Evolutionary conservation across 2,329 filamentous ascomycete species (phyloP).

Genomic region (Drechmeria coniospora): DNA sequence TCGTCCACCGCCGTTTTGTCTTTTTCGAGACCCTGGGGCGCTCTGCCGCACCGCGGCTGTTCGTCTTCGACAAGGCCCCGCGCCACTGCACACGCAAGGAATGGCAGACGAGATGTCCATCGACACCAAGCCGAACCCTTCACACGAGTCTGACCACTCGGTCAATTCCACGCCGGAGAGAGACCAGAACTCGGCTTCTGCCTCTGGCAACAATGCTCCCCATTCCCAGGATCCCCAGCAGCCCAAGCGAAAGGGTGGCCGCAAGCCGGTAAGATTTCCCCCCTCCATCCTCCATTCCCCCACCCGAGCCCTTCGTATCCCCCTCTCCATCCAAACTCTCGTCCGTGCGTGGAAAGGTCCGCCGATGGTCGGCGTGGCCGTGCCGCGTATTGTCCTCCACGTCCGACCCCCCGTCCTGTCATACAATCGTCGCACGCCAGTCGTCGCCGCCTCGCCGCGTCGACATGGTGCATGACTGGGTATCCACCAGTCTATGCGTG

Average conservation of each 20-base stretch:
- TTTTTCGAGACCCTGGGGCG: constrained; percentile 14
- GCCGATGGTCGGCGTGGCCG: too few species aligned
- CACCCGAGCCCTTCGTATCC: background rate
- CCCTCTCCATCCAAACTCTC: background rate
- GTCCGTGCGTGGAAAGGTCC: too few species aligned
- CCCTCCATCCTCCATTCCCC: constrained; percentile 1
- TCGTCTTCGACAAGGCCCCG: constrained; percentile 13
- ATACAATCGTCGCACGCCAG: too few species aligned
- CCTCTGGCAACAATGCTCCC: constrained; percentile 17
- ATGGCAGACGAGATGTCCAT: constrained; percentile 57
- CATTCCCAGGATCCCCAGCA: constrained; percentile 41
- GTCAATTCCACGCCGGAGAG: constrained; percentile 44
- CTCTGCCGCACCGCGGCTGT: constrained; percentile 21
- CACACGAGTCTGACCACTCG: constrained; percentile 44
- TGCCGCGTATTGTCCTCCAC: too few species aligned
- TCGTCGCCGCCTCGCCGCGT: too few species aligned
- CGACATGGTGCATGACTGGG: too few species aligned
- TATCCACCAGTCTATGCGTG: constrained; percentile 1
- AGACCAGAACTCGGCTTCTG: constrained; percentile 25
- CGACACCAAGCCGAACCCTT: constrained; percentile 27
- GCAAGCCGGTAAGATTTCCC: constrained; percentile 70
- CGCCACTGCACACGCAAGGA: constrained; percentile 25
- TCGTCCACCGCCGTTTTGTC: constrained; percentile 21
- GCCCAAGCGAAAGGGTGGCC: constrained; percentile 91
- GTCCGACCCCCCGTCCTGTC: too few species aligned